Evolutionary conservation across 805 yeast species (phyloP), one percentile per base, ranked within the genome.

Genomic region (Ogataea salicorniae): DNA sequence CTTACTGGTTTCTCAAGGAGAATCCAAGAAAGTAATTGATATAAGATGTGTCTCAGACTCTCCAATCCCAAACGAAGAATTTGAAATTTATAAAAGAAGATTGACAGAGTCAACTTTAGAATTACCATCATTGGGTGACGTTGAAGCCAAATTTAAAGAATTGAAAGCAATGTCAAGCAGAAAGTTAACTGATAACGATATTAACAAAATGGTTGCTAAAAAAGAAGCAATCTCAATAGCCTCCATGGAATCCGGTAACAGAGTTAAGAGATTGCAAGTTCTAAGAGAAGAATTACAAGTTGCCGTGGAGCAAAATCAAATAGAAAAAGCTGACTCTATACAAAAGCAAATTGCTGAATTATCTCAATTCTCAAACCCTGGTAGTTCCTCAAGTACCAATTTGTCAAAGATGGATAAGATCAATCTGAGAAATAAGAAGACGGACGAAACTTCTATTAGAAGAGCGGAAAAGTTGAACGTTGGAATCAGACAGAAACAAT

Each of bases 21-120:
- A 76, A 43, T 80, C 83, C 36, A 81, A 82, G 52, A 86, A 84
- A 56, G 78, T 77, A 40, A 82, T 91, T 54, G 92, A 87, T 39
- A 80, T 94, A 76, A 80, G 79, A 39, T 81, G 80, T 43, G 82
- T 94, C 59, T 84, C 95, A 41, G 97, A 94, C 68, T 80, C 84
- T 2, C 77, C 82, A 8, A 76, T 91, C 43, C 74, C 84, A 1
- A 73, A 71, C 35, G 83, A 78, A 18, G 99, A 94, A 66, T 88
- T 83, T 60, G 81, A 77, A 14, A 74, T 80, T 56, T 94, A 91
- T 73, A 66, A 74, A 47, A 69, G 68, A 34, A 81, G 87, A 41
- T 70, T 88, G 57, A 74, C 71, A 37, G 77, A 80, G 48, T 83
- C 84, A 3, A 78, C 74, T 41, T 67, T 74, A 57, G 63, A 69